These are phyloP conservation scores for Micromonas pusilla DNA, from an alignment of 139 green algal species.

Conservation along the genomic window DNA sequence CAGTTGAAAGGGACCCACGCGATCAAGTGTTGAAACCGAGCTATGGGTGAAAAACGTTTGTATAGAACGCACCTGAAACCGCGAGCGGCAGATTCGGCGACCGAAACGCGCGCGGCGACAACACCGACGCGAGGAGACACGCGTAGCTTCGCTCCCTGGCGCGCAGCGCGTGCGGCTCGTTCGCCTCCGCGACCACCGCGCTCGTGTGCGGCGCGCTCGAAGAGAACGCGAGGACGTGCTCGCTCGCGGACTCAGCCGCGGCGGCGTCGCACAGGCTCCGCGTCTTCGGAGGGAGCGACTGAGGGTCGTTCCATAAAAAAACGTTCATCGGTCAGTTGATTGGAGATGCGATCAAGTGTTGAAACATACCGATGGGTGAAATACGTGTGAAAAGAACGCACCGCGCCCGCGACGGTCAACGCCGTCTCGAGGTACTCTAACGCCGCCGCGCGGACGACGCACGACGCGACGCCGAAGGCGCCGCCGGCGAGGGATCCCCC, in stretches of 20 bases:
- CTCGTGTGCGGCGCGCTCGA: background rate
- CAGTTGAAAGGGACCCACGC: no score
- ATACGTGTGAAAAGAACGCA: no score
- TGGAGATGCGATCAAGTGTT: no score
- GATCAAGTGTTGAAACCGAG: no score
- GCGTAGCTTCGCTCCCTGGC: background rate
- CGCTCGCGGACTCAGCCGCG: background rate
- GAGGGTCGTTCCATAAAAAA: no score
- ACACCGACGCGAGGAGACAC: background rate
- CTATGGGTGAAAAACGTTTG: no score
- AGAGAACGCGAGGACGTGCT: background rate
- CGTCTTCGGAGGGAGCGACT: background rate
- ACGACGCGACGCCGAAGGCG: background rate
- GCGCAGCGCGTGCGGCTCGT: background rate
- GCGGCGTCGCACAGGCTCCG: background rate
- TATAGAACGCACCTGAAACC: background rate
- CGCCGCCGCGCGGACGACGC: background rate
- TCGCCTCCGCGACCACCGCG: background rate
- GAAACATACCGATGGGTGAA: no score
- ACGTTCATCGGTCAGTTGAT: no score
- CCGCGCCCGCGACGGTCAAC: background rate
- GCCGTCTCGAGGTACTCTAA: background rate
- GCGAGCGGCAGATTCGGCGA: background rate
- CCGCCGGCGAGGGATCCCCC: background rate
- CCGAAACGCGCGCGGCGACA: background rate